Evolutionary conservation across 257 asterid species (phyloP), one percentile per base, ranked within the genome.

Genomic region (Przewalskia tangutica): DNA sequence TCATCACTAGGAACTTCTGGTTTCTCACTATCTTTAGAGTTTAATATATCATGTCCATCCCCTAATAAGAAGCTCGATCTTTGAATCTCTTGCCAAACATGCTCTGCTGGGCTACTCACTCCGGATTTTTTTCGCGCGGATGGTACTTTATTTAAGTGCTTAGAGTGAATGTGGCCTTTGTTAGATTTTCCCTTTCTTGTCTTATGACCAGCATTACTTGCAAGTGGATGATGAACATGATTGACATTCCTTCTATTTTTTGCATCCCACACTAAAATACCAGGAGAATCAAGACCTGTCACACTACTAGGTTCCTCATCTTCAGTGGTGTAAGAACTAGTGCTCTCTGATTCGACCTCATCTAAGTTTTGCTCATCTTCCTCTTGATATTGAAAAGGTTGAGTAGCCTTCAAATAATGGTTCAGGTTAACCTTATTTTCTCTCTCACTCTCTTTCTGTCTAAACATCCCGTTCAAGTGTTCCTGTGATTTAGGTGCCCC

Each of bases 151-250:
- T 80, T 86, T 84, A 83, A 83, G 83, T 84, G 86, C 83, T 84
- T 89, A 81, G 97, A 88, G 70, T 70, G 92, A 77, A 55, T 83
- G 80, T 81, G 89, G 38, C 87, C 89, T 86, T 85, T 91, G 83
- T 81, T 87, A 71, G 84, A 67, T 64, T 81, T 81, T 38, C 78
- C 80, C 87, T 88, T 92, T 81, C 87, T 86, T 85, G 89, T 85
- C 89, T 88, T 91, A 62, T 83, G 86, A 79, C 88, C 86, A 58
- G 88, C 94, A 81, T 86, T 81, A 78, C 89, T 85, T 93, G 93
- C 98, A 67, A 96, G 98, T 54, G 99, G 99, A 77, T 96, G 99
- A 91, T 91, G 98, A 81, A 96, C 91, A 81, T 82, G 93, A 85
- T 94, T 88, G 86, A 90, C 87, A 80, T 89, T 94, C 83, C 91